A percentile compares a stretch with the other conserved stretches of the same genome.
These are phyloP conservation scores for Rachicladosporium sp. DNA, from an alignment of 2,329 filamentous ascomycete species.

Conservation along the genomic window DNA sequence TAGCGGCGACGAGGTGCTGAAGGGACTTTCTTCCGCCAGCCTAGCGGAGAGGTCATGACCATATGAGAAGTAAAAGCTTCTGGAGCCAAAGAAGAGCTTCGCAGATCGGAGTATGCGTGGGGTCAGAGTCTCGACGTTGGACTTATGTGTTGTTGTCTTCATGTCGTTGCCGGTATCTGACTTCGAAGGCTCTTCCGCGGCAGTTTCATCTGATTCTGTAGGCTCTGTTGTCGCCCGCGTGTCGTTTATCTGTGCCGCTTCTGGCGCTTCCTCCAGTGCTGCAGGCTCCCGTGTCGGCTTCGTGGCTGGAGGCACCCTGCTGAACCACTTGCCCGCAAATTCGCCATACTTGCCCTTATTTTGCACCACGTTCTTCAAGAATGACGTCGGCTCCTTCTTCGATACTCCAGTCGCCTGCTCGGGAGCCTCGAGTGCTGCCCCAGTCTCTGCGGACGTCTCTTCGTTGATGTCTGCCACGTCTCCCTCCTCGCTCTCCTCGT, in stretches of 20 bases:
- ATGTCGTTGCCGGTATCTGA: constrained; percentile 1
- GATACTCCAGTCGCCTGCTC: constrained; percentile 19
- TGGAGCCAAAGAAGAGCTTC: constrained; percentile 67
- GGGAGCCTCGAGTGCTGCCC: constrained; percentile 18
- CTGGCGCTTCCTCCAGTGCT: too few relatives aligned
- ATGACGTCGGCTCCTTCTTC: constrained; percentile 40
- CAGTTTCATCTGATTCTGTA: constrained; percentile 1
- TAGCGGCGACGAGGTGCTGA: constrained; percentile 43
- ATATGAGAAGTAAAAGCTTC: constrained; percentile 91
- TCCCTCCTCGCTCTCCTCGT: constrained; percentile 16
- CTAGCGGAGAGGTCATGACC: constrained; percentile 80
- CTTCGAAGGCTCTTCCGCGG: constrained; percentile 2
- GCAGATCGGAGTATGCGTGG: constrained; percentile 77
- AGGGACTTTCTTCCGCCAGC: constrained; percentile 22
- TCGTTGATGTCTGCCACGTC: constrained; percentile 15
- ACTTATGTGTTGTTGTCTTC: constrained; percentile 2
- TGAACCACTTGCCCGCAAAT: constrained; percentile 88
- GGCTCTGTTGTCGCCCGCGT: constrained; percentile 1
- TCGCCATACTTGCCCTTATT: constrained; percentile 73
- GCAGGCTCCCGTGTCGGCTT: too few relatives aligned
- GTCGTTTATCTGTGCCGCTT: too few relatives aligned
- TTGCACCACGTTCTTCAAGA: constrained; percentile 80
- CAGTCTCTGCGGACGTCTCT: constrained; percentile 8
- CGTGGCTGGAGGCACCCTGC: constrained; percentile 20
- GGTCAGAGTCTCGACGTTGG: constrained; percentile 39